Base-by-base conservation (phyloP, 352 stramenopile genomes). In the Globisporangium middletonii region DNA sequence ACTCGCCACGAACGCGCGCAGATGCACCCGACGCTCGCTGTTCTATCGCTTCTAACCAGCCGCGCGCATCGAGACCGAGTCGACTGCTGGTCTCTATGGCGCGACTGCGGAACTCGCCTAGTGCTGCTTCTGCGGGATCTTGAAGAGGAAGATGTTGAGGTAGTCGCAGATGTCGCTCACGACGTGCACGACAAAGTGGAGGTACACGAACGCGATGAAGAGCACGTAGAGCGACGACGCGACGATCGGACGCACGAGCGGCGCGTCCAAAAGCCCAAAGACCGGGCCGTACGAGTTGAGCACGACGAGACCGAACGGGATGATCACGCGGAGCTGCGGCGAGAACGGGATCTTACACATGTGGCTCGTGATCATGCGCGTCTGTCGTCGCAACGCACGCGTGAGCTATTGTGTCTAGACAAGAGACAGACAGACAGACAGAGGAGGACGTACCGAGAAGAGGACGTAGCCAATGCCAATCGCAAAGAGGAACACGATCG, bases 271-370 rank as follows among this genome's bases (percentile, higher is more conserved):
- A 15, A 88, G 66, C 9, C 72, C 78, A 15, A 86, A 42, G 48
- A 54, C 19, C 3, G 81, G 71, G 8, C 67, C 79, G 65, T 91
- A 91, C 45, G 79, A 71, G 63, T 89, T 92, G 46, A 89, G 72
- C 41, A 92, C 78, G 42, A 93, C 71, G 44, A 90, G 67, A 0
- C 71, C 77, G 54, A 90, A 84, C 19, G 85, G 85, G 2, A 95
- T 74, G 55, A 95, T 78, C 38, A 95, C 81, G 42, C 82, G 85
- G 12, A 92, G 65, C 63, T 95, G 85, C 33, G 76, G 78, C 43
- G 83, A 82, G 63, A 88, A 95, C 49, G 83, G 81, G 27, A 95
- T 78, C 70, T 95, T 95, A 70, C 83, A 95, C 85, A 95, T 95
- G 73, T 95, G 85, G 69, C 81, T 90, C 53, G 88, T 72, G 64